Conservation (phyloP, 2,329 filamentous ascomycete species). For the Hymenotorrendiella dingleyae region DNA sequence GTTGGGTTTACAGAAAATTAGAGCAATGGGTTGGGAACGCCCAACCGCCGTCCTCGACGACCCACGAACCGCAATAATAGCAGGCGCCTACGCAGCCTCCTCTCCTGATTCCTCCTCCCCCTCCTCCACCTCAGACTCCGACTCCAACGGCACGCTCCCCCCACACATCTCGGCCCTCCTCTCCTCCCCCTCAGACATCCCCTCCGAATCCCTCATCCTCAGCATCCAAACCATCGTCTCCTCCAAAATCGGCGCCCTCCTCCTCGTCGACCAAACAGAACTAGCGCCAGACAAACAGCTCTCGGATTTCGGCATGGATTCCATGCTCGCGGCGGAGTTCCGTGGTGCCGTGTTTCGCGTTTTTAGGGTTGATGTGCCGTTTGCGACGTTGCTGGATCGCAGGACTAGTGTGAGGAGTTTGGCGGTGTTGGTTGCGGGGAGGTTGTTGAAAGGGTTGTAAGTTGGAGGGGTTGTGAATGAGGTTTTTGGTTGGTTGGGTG, state of each 20-base stretch:
- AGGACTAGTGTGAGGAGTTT: slow-evolving; percentile 4
- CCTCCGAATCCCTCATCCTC: slow-evolving; percentile 10
- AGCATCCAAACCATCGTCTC: too few species aligned
- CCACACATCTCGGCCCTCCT: slow-evolving; percentile 12
- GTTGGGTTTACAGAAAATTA: slow-evolving; percentile 1
- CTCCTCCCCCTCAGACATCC: too few species aligned
- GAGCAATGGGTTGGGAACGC: too few species aligned
- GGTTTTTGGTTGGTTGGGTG: too few species aligned
- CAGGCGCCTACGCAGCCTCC: background rate
- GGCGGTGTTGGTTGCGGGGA: slow-evolving; percentile 2
- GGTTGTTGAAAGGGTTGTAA: too few species aligned
- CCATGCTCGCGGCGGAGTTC: slow-evolving; percentile 37
- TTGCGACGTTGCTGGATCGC: slow-evolving; percentile 20
- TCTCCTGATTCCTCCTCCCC: too few species aligned
- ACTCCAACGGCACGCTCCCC: slow-evolving; percentile 16
- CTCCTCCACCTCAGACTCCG: slow-evolving; percentile 5
- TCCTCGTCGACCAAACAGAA: slow-evolving; percentile 12
- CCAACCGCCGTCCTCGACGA: too few species aligned
- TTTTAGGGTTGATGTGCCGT: slow-evolving; percentile 32
- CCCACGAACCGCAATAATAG: background rate
- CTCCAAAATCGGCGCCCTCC: too few species aligned
- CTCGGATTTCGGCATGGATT: slow-evolving; percentile 34
- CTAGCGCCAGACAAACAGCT: slow-evolving; percentile 26
- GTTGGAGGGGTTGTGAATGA: too few species aligned
- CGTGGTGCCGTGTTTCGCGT: slow-evolving; percentile 32